Evolutionary conservation across 371 early-diverging fungal species (phyloP).

Genomic region (Syncephalis plumigaleata): DNA sequence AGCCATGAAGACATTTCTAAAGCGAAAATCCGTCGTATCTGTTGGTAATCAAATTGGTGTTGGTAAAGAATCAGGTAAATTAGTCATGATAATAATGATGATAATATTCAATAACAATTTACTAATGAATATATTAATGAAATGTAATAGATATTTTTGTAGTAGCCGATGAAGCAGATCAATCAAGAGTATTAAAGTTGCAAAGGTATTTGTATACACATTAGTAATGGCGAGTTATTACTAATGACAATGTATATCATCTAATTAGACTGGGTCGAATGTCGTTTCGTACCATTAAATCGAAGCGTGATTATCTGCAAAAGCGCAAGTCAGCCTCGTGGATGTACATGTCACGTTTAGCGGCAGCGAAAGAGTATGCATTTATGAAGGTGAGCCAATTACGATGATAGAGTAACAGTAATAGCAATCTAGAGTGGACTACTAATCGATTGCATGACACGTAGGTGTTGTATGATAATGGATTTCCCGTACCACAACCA

Average conservation of each 20-base stretch:
- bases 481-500: slow-evolving; percentile 92
- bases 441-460: no score
- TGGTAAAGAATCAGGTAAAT: slow-evolving; percentile 88
- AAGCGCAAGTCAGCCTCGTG: slow-evolving; percentile 86
- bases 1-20: slow-evolving; percentile 86
- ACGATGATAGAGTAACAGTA: no score
- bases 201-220: slow-evolving; percentile 39
- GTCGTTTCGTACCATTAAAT: slow-evolving; percentile 96
- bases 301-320: slow-evolving; percentile 91
- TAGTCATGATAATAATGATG: slow-evolving; percentile 7
- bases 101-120: background rate
- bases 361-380: slow-evolving; percentile 92
- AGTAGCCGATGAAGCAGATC: slow-evolving; percentile 81
- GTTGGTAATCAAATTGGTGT: slow-evolving; percentile 99
- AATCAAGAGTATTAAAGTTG: slow-evolving; percentile 77
- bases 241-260: slow-evolving; percentile 6
- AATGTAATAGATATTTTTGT: slow-evolving; percentile 80
- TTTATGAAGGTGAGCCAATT: slow-evolving; percentile 92
- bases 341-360: slow-evolving; percentile 95
- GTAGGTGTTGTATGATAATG: slow-evolving; percentile 65
- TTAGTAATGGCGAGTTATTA: background rate
- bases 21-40: slow-evolving; percentile 74
- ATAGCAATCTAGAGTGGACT: no score
- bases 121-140: slow-evolving; percentile 3
- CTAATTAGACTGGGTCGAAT: slow-evolving; percentile 76